Base-by-base conservation (phyloP, 495 filamentous ascomycete genomes). In the Lophium mytilinum region DNA sequence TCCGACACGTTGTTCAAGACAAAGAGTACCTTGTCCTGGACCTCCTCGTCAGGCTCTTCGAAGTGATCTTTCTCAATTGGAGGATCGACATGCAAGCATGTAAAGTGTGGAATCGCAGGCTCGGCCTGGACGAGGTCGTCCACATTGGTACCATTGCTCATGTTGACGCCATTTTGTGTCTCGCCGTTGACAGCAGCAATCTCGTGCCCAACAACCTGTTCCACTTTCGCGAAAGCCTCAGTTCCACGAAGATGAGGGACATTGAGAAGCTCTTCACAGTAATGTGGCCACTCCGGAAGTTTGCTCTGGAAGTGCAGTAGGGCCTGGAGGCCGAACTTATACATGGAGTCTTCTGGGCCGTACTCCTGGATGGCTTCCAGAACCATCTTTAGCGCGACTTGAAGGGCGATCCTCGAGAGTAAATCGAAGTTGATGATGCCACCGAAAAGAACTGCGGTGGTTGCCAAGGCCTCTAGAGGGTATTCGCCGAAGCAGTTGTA, bases 241-340 rank as follows among this genome's bases (percentile, higher is more conserved):
- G 93, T 96, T 11, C 85, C 85, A 57, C 85, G 87, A 40, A 99
- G 75, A 17, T 80, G 83, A 0, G 88, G 85, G 30, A 96, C 85
- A 55, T 87, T 83, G 18, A 92, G 71, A 9, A 99, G 78, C 35
- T 88, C 78, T 46, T 84, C 81, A 68, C 92, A 96, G 67, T 95
- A 93, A 4, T 83, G 86, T 7, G 87, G 86, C 93, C 94, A 97
- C 63, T 97, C 93, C 4, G 78, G 77, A n/a, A 99, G 79, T 42
- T 90, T 83, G 34, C 79, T 75, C 43, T 86, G 82, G 50, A 96
- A 80, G 66, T 96, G 89, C 55, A 95, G 83, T 35, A 99, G 83
- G 8, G 93, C 94, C 67, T 97, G 92, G n/a, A 97, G 79, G 1
- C 93, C 93, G 68, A 99, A 99, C 62, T 96, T 96, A 75, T 90